A percentile compares a stretch with the other conserved stretches of the same genome.
Conservation (phyloP, 306 rosid genomes). For the Cyclanthera cordifolia region DNA sequence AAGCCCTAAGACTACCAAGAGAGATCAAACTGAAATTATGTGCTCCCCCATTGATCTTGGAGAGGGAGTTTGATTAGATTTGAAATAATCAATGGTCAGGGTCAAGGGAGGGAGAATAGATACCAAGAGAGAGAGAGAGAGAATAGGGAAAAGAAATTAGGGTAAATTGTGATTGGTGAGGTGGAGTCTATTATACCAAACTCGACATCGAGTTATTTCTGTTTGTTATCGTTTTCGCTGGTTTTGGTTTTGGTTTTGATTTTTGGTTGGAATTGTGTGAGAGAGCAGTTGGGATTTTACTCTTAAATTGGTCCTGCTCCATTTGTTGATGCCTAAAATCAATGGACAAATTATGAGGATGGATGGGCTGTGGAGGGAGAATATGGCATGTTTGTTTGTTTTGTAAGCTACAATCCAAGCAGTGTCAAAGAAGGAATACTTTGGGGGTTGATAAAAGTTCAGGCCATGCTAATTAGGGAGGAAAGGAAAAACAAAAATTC, state of each 20-base stretch:
- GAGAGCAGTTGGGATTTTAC: background rate
- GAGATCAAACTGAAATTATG: background rate
- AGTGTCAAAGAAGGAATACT: no score
- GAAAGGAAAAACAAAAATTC: no score
- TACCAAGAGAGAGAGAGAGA: background rate
- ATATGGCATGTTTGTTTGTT: no score
- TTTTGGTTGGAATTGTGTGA: background rate
- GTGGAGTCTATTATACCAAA: background rate
- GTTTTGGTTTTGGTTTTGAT: background rate
- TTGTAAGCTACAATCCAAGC: no score
- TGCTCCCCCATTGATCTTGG: background rate
- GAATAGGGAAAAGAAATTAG: background rate
- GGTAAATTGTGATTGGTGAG: background rate
- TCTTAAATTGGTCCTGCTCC: no score
- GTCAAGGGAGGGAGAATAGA: background rate
- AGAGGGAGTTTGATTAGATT: background rate
- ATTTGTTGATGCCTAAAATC: no score
- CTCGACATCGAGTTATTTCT: background rate
- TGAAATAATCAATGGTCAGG: background rate
- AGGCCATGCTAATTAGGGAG: no score
- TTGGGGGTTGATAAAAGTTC: no score
- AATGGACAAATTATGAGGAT: no score
- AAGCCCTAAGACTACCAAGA: slow-evolving; percentile 3
- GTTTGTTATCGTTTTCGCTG: background rate
- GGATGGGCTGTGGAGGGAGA: no score